These are phyloP conservation scores for Fusarium nygamai DNA, from an alignment of 2,329 filamentous ascomycete species.

Conservation along the genomic window DNA sequence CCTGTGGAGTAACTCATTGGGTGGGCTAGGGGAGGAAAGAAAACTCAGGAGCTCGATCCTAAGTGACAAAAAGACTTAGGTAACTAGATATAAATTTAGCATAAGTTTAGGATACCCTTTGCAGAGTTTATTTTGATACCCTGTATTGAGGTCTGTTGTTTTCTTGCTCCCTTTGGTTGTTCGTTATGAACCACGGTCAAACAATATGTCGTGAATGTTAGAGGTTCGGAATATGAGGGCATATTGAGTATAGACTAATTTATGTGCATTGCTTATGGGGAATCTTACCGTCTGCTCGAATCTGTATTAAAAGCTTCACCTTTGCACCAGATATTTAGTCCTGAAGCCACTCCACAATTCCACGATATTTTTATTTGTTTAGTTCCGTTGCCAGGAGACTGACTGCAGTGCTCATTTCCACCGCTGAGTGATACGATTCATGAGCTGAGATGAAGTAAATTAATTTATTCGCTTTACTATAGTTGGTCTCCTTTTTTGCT, in stretches of 20 bases:
- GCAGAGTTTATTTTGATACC: too few species aligned
- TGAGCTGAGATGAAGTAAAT: neutral
- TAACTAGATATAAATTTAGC: too few species aligned
- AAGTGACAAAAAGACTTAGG: too few species aligned
- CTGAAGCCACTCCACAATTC: neutral
- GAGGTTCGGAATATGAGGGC: neutral
- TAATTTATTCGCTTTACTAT: neutral
- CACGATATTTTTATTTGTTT: neutral
- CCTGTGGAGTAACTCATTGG: slow-evolving; percentile 16
- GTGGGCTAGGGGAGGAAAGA: neutral
- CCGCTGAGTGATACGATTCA: neutral
- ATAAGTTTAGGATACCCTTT: too few species aligned
- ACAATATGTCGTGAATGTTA: neutral
- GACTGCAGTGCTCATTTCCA: slow-evolving; percentile 5
- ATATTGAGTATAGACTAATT: neutral
- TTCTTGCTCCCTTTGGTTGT: neutral
- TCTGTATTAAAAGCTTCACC: neutral
- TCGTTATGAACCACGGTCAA: neutral
- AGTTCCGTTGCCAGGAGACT: slow-evolving; percentile 21
- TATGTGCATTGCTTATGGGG: neutral
- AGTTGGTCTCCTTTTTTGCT: neutral
- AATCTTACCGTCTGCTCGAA: neutral
- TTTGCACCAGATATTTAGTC: neutral
- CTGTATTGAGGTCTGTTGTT: too few species aligned
- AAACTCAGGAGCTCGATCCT: too few species aligned